phyloP scores from a whole-genome alignment of 805 yeast species.

The Schwanniomyces occidentalis region DNA sequence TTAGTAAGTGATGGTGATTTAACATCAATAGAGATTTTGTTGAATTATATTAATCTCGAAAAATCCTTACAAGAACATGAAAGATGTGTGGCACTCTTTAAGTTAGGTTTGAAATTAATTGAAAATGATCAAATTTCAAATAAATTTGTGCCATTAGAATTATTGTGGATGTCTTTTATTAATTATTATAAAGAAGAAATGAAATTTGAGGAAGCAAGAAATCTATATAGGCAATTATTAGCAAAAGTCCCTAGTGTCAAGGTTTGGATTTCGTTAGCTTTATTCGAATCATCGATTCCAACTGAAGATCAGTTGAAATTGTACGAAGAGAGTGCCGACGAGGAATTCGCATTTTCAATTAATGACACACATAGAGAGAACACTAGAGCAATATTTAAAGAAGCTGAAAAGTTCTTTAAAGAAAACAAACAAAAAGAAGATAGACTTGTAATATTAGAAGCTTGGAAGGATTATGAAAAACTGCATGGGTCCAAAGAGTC shows the following conservation, averaged over 20 bases:
- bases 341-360: constrained; percentile 53
- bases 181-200: constrained; percentile 62
- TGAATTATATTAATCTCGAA: constrained; percentile 70
- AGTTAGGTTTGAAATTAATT: constrained; percentile 44
- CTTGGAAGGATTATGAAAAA: constrained; percentile 64
- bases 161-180: constrained; percentile 39
- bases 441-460: constrained; percentile 56
- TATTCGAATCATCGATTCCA: constrained; percentile 70
- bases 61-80: constrained; percentile 63
- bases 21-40: constrained; percentile 45
- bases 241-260: constrained; percentile 20
- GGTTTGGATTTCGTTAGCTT: constrained; percentile 65
- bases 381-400: constrained; percentile 57
- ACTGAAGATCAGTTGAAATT: constrained; percentile 49
- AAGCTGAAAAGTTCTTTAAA: constrained; percentile 51
- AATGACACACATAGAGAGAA: constrained; percentile 50
- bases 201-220: constrained; percentile 56
- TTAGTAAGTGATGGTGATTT: constrained; percentile 9
- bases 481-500: constrained; percentile 54
- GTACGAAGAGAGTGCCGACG: constrained; percentile 45
- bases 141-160: constrained; percentile 20
- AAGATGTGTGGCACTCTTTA: constrained; percentile 64
- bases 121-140: constrained; percentile 29
- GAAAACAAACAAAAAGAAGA: constrained; percentile 34
- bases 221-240: constrained; percentile 44